A percentile compares a stretch with the other conserved stretches of the same genome.
These are phyloP conservation scores for Boechera divaricarpa DNA, from an alignment of 345 rosid genomes.

Conservation along the genomic window DNA sequence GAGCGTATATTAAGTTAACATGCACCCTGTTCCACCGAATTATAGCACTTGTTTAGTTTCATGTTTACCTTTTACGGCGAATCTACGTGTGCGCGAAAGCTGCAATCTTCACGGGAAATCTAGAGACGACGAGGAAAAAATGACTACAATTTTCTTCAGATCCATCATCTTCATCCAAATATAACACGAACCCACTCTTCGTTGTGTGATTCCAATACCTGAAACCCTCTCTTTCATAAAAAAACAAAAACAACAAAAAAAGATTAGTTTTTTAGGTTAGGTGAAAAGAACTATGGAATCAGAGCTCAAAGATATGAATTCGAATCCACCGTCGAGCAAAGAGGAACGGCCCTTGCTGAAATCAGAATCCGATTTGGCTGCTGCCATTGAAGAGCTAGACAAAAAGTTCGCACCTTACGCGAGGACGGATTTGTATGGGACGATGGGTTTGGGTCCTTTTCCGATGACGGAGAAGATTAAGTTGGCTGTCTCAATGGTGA, in stretches of 20 bases:
- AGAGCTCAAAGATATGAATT: constrained; percentile 63
- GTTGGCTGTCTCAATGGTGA: constrained; percentile 63
- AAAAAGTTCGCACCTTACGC: constrained; percentile 89
- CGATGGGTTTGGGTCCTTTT: constrained; percentile 87
- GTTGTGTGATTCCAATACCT: constrained; percentile 24
- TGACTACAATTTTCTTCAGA: constrained; percentile 38
- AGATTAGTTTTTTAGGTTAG: constrained; percentile 29
- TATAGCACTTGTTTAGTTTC: background rate
- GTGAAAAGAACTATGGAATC: constrained; percentile 56
- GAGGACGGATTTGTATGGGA: constrained; percentile 79
- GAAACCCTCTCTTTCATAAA: background rate
- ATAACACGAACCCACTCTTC: constrained; percentile 18
- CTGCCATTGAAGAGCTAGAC: constrained; percentile 71
- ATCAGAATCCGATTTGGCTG: constrained; percentile 48
- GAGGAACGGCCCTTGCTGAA: constrained; percentile 88
- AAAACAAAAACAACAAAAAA: background rate
- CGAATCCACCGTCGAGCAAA: constrained; percentile 51
- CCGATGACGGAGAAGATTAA: constrained; percentile 69
- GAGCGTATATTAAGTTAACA: background rate
- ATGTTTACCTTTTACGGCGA: constrained; percentile 43
- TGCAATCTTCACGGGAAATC: constrained; percentile 38
- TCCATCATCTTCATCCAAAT: constrained; percentile 29
- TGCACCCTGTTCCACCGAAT: constrained; percentile 6
- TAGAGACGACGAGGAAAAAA: constrained; percentile 34
- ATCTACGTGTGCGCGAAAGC: constrained; percentile 44